Evolutionary conservation across 495 filamentous ascomycete species (phyloP), one percentile per base, ranked within the genome.

Genomic region (Terfezia boudieri): DNA sequence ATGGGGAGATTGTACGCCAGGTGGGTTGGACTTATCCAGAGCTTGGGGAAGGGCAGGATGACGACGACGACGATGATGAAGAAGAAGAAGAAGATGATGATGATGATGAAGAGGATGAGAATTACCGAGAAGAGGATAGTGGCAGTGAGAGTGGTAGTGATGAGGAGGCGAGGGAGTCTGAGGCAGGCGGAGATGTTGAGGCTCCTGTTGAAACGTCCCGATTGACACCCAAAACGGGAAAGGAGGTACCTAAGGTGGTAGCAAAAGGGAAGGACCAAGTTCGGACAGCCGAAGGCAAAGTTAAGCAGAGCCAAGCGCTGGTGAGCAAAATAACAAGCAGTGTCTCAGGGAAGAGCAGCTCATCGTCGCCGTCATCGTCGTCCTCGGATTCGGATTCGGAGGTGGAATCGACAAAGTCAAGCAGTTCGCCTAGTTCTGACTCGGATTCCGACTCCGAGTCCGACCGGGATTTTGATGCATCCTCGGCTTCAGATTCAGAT

Each of bases 31-130:
- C 12, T 6, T 14, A 46, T 14, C 12, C 17, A 14, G 55, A 61
- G 8, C 58, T 60, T 12, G 57, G 26, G 41, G 41, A 46, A 14
- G 12, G 14, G 17, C 41, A 49, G 38, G 8, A 53, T 37, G 17
- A 41, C 11, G 66, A 65, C 20, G 55, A 56, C 20, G 37, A 32
- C 23, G 57, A 61, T 6, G 64, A 61, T 16, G 56, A 73, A 9
- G 58, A 67, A 48, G 66, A 66, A 11, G 68, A 72, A 2, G 62
- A 67, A 22, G 65, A 66, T 9, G 61, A 66, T 1, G 67, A 68
- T n/a, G 59, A 61, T n/a, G 14, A 11, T n/a, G 58, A 53, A 1
- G 55, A 58, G 0, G 59, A 64, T 26, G 56, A 53, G 2, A 63
- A 67, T n/a, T 55, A 53, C 9, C 60, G 64, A 12, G 62, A 64